Base-by-base conservation (phyloP, 441 rosid genomes). In the Flueggea neowawraea region DNA sequence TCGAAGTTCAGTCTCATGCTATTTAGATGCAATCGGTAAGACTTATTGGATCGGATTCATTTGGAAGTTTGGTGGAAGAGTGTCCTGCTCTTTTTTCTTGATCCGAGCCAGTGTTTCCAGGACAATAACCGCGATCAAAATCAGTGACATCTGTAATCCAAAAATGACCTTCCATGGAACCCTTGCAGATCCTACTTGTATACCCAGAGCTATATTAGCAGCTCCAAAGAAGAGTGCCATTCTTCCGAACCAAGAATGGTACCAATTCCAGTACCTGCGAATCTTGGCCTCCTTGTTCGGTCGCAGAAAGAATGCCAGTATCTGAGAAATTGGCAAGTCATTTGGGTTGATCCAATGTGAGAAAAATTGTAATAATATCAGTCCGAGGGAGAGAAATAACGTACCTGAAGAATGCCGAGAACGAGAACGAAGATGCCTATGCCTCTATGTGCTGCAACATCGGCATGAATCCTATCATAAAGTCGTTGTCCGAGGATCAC, bases 211-310 rank as follows among this genome's bases (percentile, higher is more conserved):
- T 57, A 87, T 72, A 69, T 94, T 94, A 54, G 84, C 48, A 57
- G 91, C 82, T 67, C 83, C 97, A 65, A 94, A 89, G 70, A 91
- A 86, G 36, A 87, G 84, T 32, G 92, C 83, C 57, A 84, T 67
- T 77, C 92, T 88, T 43, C 99, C 99, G 33, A 78, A 71, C 96
- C 96, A 89, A 60, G 70, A 75, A 63, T 94, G 99, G 73, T 91
- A 91, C 96, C 90, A 89, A 68, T 87, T 91, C 97, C 97, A 89
- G 68, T 82, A 87, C 70, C 57, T 69, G 22, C 96, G 79, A 54
- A 80, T 74, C 82, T 94, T 89, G 12, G 94, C 73, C 59, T 87
- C 96, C 70, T 81, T 87, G 52, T 76, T 70, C 0, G 99, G 96
- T 55, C 94, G 73, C 32, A 89, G 78, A 76, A 94, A 87, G 72